Conservation (phyloP, 129 eudicot species). For the Heracleum sosnowskyi region DNA sequence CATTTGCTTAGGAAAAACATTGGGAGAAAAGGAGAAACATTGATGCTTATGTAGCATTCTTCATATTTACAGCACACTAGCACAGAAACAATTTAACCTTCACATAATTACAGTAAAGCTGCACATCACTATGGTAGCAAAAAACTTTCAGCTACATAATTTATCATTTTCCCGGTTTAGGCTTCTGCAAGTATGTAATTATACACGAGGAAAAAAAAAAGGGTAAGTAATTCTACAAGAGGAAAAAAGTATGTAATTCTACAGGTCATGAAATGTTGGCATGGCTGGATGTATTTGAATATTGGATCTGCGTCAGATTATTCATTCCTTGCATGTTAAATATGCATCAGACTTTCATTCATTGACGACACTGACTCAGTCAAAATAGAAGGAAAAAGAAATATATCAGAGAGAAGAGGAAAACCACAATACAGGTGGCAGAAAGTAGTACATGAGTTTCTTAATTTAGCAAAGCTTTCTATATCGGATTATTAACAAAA, state of each 20-base stretch:
- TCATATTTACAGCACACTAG: background rate
- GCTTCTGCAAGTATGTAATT: background rate
- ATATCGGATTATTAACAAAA: background rate
- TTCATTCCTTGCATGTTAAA: background rate
- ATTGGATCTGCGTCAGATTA: background rate
- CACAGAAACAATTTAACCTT: background rate
- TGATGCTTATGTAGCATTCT: background rate
- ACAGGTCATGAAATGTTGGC: background rate
- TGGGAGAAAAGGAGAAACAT: background rate
- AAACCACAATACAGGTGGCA: background rate
- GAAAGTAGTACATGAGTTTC: background rate
- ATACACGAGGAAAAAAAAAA: background rate
- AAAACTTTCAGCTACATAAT: background rate
- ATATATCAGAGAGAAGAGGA: background rate
- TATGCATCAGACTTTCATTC: background rate
- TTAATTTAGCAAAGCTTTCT: background rate
- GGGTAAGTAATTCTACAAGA: background rate
- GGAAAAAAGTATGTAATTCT: too few relatives aligned
- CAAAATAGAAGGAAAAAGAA: background rate
- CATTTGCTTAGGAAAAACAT: slow-evolving; percentile 9
- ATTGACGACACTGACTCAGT: background rate
- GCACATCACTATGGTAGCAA: background rate
- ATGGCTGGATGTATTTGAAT: background rate
- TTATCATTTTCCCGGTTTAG: background rate
- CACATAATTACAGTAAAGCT: background rate